A percentile compares a stretch with the other conserved stretches of the same genome.
Conservation (phyloP, 495 filamentous ascomycete species). For the Podospora sp. region DNA sequence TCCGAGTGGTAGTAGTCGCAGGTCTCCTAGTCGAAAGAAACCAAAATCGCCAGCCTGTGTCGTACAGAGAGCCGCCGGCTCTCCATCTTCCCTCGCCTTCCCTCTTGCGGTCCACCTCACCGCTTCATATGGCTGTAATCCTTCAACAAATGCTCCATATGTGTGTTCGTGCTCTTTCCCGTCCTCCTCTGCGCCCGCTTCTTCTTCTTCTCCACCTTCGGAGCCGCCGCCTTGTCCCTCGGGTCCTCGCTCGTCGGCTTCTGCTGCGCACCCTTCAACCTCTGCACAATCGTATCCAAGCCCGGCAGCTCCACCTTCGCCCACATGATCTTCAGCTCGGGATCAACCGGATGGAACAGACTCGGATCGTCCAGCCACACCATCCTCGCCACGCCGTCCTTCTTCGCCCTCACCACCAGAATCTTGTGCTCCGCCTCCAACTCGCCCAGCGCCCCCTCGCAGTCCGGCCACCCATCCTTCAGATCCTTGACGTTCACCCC, state of each 20-base stretch:
- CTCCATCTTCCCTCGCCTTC: not conserved
- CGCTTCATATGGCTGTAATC: conserved; percentile 69
- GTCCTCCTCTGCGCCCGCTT: conserved; percentile 66
- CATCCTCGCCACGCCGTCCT: conserved; percentile 81
- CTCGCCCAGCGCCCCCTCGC: conserved; percentile 71
- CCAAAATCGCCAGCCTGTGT: not conserved
- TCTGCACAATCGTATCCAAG: conserved; percentile 71
- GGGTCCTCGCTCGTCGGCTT: conserved; percentile 76
- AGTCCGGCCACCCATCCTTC: conserved; percentile 91
- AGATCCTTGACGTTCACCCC: conserved; percentile 84
- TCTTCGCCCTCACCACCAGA: conserved; percentile 85
- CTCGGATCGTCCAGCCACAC: conserved; percentile 88
- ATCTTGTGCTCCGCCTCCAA: conserved; percentile 79
- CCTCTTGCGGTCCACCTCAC: conserved; percentile 18
- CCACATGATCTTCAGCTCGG: conserved; percentile 83
- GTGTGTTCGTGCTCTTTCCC: conserved; percentile 87
- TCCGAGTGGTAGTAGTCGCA: not conserved
- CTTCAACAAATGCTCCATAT: conserved; percentile 86
- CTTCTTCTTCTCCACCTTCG: conserved; percentile 69
- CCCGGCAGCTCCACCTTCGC: conserved; percentile 76
- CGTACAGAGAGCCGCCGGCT: not conserved
- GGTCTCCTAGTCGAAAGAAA: not conserved
- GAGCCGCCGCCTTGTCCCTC: conserved; percentile 62
- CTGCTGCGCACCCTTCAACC: conserved; percentile 70
- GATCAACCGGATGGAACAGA: conserved; percentile 72